Percentiles rank a stretch among this genome's conserved stretches.
phyloP scores from a whole-genome alignment of 2,329 filamentous ascomycete genomes.

The Ophiostoma angusticollis region DNA sequence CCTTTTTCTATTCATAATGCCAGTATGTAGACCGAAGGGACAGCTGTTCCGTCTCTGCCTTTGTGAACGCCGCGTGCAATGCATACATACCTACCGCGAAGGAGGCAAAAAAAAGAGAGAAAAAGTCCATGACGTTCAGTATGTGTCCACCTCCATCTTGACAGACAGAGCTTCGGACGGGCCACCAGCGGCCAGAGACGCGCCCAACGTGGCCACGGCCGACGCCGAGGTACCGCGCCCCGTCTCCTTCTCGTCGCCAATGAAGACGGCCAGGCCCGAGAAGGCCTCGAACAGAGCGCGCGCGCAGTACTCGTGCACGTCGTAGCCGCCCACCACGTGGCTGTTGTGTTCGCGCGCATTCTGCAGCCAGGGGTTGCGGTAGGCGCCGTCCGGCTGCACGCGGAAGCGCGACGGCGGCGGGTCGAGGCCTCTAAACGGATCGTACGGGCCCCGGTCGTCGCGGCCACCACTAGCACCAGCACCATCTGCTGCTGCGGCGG shows the following conservation, averaged over 20 bases:
- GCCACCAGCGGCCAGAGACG: constrained; percentile 20
- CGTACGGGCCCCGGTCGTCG: constrained; percentile 63
- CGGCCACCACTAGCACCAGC: too few relatives aligned
- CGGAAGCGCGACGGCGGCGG: constrained; percentile 58
- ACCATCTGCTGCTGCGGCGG: constrained; percentile 26
- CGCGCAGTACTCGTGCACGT: constrained; percentile 66
- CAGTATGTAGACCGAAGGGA: too few relatives aligned
- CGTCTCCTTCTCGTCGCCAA: constrained; percentile 59
- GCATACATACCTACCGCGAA: background rate
- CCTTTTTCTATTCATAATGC: background rate
- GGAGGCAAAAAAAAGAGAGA: background rate
- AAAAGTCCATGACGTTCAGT: constrained; percentile 16
- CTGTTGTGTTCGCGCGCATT: constrained; percentile 50
- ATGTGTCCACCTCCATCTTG: constrained; percentile 38
- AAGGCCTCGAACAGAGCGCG: constrained; percentile 81
- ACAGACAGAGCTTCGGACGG: constrained; percentile 11
- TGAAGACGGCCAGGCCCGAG: constrained; percentile 73
- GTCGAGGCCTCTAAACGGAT: constrained; percentile 70
- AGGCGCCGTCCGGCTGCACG: constrained; percentile 47
- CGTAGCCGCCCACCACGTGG: constrained; percentile 70
- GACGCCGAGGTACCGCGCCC: constrained; percentile 19
- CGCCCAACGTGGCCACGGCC: constrained; percentile 23
- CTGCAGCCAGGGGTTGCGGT: constrained; percentile 64
- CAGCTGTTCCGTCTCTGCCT: too few relatives aligned
- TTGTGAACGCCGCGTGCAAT: constrained; percentile 3